Evolutionary conservation across 768 basidiomycete species (phyloP), one percentile per base, ranked within the genome.

Genomic region (Dioszegia hungarica): DNA sequence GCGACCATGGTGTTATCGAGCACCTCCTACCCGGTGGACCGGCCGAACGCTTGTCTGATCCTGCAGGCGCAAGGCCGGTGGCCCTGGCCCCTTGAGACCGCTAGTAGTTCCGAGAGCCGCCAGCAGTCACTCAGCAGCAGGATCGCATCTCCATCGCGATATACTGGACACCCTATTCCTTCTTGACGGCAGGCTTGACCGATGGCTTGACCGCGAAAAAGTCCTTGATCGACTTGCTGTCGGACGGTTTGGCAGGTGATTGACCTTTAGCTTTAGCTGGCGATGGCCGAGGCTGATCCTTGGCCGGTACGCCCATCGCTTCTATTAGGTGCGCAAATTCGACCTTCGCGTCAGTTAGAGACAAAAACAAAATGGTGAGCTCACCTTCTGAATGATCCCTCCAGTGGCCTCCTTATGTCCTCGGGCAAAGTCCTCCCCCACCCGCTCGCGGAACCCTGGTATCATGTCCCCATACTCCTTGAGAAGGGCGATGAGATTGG

Each of bases 381-480:
- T 11, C 14, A 70, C 73, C 45, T 67, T 86, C 25, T 77, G 56
- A 28, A 82, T 79, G 57, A 81, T 80, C 1, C 81, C 81, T 0
- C 81, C 81, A n/a, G 79, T 81, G 8, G 81, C 81, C 64, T 81
- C 76, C 34, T 78, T 79, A 62, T 82, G 81, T 0, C 81, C 81
- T 24, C 79, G 60, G 10, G 81, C 80, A 54, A 79, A 82, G 52
- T 81, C 77, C 2, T 77, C 75, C 22, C 81, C 80, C 41, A 81
- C 79, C 24, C 77, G 52, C 17, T 79, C 77, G 17, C 64, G 55
- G 50, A 80, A 77, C 0, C 77, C 77, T 0, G 62, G 62, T 45
- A 67, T 69, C 10, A 60, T 54, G 40, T 66, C 60, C 6, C 77
- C 80, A 56, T 79, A 79, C 37, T 73, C 75, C 45, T 77, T 74